Base-by-base conservation (phyloP, 495 filamentous ascomycete genomes). In the Sporormia fimetaria region DNA sequence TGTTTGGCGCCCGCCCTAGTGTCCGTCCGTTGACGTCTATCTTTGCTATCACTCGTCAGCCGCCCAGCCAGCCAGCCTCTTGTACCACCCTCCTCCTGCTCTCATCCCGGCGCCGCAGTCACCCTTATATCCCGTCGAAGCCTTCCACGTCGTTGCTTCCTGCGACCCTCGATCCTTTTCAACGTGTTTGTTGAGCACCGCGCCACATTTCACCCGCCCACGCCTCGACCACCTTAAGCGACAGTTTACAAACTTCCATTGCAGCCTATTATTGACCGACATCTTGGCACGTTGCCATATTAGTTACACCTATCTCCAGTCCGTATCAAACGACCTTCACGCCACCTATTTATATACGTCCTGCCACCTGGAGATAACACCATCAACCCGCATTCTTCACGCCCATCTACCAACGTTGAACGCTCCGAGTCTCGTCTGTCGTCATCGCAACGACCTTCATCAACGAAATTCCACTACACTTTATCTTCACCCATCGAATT, bases 271-370 rank as follows among this genome's bases (percentile, higher is more conserved):
- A 41, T 10, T 2, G n/a, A 23, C 3, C 24, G 23, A 14, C 4
- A 2, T 17, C 44, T 37, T 40, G 37, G 38, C 44, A 36, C 38
- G 37, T 33, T 32, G 37, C 22, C 11, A 24, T 23, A 24, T 9
- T 38, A 21, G 27, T 48, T 33, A 48, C 31, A 31, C 37, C 24
- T 25, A 22, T 14, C 25, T n/a, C n/a, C n/a, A n/a, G n/a, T 16
- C 16, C 14, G 2, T 7, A 42, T 42, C 44, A 40, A 40, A 25
- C 44, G 31, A 42, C 31, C 14, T 15, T 21, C 44, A 48, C 44
- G 44, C 37, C 44, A 42, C 44, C 37, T 37, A 41, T n/a, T n/a
- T 48, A 41, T 28, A 48, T 26, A 37, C 35, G 24, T 5, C 3
- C 6, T 14, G 21, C 24, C 23, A 16, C 2, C 8, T 15, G 6